Evolutionary conservation across 164 flowering plant genomes (phyloP).

Genomic region (Kalanchoe fedtschenkoi): DNA sequence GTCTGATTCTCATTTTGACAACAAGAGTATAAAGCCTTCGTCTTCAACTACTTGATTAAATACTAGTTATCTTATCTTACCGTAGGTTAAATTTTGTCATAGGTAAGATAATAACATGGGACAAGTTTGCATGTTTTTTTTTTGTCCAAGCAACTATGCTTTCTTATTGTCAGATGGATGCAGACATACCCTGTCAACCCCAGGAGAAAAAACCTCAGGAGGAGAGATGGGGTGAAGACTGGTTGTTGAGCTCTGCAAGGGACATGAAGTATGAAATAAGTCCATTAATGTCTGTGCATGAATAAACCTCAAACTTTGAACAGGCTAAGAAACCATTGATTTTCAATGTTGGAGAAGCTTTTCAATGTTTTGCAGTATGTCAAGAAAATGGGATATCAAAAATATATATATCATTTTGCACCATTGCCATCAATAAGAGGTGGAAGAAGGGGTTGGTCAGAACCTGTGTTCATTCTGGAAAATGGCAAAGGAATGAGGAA

Average conservation of each 20-base stretch:
- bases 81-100: too few species aligned
- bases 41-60: too few species aligned
- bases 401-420: neutral
- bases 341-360: too few species aligned
- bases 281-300: neutral
- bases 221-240: slow-evolving; percentile 19
- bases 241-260: slow-evolving; percentile 18
- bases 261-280: neutral
- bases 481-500: slow-evolving; percentile 26
- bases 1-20: too few species aligned
- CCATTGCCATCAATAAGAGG: neutral
- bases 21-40: too few species aligned
- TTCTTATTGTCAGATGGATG: neutral
- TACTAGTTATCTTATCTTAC: too few species aligned
- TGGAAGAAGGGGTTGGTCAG: neutral
- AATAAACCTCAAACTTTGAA: too few species aligned
- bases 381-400: neutral
- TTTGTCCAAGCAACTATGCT: neutral
- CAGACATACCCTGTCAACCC: slow-evolving; percentile 34
- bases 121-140: neutral
- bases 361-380: too few species aligned
- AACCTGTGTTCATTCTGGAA: slow-evolving; percentile 19
- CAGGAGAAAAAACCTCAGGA: slow-evolving; percentile 26
- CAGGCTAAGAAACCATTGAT: too few species aligned
- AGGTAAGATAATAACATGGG: too few species aligned